phyloP scores from a whole-genome alignment of 78 protist species.

The Blattamonas nauphoetae region DNA sequence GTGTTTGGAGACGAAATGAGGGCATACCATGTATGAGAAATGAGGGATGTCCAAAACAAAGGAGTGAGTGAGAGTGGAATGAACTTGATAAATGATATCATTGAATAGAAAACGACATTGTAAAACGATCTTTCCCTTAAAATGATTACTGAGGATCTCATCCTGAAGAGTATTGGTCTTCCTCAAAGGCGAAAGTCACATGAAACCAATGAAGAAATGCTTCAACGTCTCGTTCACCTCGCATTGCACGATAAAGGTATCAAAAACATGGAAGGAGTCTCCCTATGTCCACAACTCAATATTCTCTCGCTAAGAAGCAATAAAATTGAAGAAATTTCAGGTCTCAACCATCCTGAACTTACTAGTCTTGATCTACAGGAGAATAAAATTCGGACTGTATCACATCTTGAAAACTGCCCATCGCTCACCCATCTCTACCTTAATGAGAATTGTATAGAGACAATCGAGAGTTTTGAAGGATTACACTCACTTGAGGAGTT shows the following conservation, averaged over 20 bases:
- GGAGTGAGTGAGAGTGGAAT: no score
- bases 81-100: no score
- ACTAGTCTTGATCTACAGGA: neutral
- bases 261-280: neutral
- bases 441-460: neutral
- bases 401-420: neutral
- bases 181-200: neutral
- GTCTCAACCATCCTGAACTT: neutral
- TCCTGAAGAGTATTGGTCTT: neutral
- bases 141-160: neutral
- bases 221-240: neutral
- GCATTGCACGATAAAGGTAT: neutral
- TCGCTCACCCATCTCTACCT: neutral
- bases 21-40: no score
- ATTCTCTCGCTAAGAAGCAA: neutral
- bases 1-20: no score
- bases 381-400: neutral
- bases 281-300: neutral
- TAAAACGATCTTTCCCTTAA: no score
- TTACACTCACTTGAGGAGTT: no score
- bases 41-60: no score
- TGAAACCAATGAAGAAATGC: neutral
- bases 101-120: no score
- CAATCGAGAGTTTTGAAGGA: neutral
- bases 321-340: neutral